phyloP scores from a whole-genome alignment of 805 yeast species.

The Candida chauliodis region DNA sequence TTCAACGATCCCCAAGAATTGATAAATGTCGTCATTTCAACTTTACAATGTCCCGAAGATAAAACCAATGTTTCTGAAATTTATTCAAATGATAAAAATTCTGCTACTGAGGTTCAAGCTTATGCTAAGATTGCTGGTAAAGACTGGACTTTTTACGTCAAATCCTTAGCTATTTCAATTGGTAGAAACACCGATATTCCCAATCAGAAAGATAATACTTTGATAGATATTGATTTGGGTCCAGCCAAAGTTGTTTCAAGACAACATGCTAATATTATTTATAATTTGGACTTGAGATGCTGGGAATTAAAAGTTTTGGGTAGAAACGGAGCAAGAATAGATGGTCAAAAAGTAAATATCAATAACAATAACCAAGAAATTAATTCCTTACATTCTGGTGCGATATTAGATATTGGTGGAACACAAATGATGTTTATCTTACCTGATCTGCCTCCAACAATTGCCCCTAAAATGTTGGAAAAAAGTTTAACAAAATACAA shows the following conservation, averaged over 20 bases:
- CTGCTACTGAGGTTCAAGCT: constrained; percentile 85
- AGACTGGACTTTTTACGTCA: constrained; percentile 93
- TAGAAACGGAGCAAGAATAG: constrained; percentile 90
- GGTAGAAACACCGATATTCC: constrained; percentile 72
- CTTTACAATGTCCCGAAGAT: constrained; percentile 68
- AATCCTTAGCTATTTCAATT: constrained; percentile 66
- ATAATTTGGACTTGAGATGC: constrained; percentile 65
- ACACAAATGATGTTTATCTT: constrained; percentile 98
- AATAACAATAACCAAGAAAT: constrained; percentile 50
- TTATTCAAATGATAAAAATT: constrained; percentile 70
- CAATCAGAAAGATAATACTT: constrained; percentile 7
- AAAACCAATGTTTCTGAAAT: constrained; percentile 67
- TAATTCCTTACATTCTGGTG: constrained; percentile 75
- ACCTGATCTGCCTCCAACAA: constrained; percentile 80
- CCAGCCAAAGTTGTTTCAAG: constrained; percentile 97
- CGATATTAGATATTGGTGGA: constrained; percentile 90
- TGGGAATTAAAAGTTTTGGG: constrained; percentile 89
- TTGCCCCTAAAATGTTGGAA: constrained; percentile 48
- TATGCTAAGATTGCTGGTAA: constrained; percentile 94
- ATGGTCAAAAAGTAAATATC: constrained; percentile 55
- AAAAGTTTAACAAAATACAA: constrained; percentile 33
- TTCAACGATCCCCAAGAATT: constrained; percentile 62
- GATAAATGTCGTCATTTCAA: constrained; percentile 70
- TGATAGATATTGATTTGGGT: constrained; percentile 83
- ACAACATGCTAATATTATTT: constrained; percentile 80